Evolutionary conservation across 2,329 filamentous ascomycete species (phyloP).

Genomic region (Fusarium stilboides): DNA sequence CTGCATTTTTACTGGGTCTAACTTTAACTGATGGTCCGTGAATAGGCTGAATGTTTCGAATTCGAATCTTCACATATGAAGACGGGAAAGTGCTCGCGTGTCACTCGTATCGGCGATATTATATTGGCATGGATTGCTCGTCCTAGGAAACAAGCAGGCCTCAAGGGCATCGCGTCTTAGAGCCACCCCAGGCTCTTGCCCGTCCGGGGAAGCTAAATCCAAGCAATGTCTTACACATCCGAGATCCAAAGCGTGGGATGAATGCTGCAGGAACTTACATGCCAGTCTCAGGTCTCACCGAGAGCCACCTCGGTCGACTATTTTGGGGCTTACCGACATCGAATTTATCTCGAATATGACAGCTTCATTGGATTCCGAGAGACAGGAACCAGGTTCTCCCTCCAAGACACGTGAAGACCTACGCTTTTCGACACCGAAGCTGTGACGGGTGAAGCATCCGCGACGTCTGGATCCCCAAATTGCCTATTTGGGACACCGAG

Average conservation of each 20-base stretch:
- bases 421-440: slow-evolving; percentile 49
- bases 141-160: slow-evolving; percentile 12
- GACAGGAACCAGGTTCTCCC: slow-evolving; percentile 8
- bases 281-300: slow-evolving; percentile 24
- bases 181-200: slow-evolving; percentile 6
- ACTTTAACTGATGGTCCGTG: slow-evolving; percentile 33
- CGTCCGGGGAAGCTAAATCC: slow-evolving; percentile 10
- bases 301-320: slow-evolving; percentile 36
- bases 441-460: slow-evolving; percentile 25
- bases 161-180: neutral
- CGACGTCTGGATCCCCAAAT: slow-evolving; percentile 26
- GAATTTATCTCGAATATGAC: slow-evolving; percentile 20
- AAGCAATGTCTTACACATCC: neutral
- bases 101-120: slow-evolving; percentile 22
- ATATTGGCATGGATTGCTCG: slow-evolving; percentile 22
- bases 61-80: slow-evolving; percentile 17
- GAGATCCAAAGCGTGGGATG: slow-evolving; percentile 22
- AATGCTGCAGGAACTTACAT: slow-evolving; percentile 9
- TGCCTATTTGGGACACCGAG: slow-evolving; percentile 45
- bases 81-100: slow-evolving; percentile 42
- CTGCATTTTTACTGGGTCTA: neutral
- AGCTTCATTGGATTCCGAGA: slow-evolving; percentile 14
- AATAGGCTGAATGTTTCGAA: slow-evolving; percentile 21
- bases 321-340: slow-evolving; percentile 23
- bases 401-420: slow-evolving; percentile 47